These are phyloP conservation scores for Clausena lansium DNA, from an alignment of 345 rosid genomes.

Conservation along the genomic window DNA sequence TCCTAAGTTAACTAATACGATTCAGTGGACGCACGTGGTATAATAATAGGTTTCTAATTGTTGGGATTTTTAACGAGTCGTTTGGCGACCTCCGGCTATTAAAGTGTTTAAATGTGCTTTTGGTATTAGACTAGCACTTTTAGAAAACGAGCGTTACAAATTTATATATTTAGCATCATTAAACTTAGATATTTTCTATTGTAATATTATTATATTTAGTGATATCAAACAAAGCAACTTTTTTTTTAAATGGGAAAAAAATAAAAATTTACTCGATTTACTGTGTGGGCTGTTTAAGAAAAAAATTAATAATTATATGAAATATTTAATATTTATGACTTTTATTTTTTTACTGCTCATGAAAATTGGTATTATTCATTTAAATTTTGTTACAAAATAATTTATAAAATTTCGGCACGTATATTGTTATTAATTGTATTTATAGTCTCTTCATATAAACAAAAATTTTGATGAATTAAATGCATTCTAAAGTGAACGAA, in stretches of 20 bases:
- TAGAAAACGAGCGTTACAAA: neutral
- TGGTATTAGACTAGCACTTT: neutral
- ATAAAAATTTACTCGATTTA: neutral
- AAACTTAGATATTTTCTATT: neutral
- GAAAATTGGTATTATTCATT: too few relatives aligned
- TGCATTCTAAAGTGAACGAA: too few relatives aligned
- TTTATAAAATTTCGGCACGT: too few relatives aligned
- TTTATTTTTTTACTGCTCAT: too few relatives aligned
- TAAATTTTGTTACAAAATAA: too few relatives aligned
- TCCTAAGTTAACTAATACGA: neutral
- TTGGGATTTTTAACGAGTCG: neutral
- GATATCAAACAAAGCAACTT: too few relatives aligned
- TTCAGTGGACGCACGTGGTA: slow-evolving; percentile 13
- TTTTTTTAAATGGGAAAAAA: neutral
- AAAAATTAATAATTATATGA: neutral
- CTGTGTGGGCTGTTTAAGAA: neutral
- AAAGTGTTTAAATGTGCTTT: neutral
- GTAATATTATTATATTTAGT: too few relatives aligned
- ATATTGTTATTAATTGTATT: too few relatives aligned
- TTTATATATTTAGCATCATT: neutral
- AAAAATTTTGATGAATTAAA: too few relatives aligned
- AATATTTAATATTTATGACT: neutral
- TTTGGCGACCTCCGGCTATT: slow-evolving; percentile 11
- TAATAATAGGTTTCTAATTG: neutral
- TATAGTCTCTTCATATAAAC: too few relatives aligned